Percentiles rank a stretch among this genome's conserved stretches.
phyloP scores from a whole-genome alignment of 2,329 filamentous ascomycete genomes.

The Trichophyton mentagrophytes region DNA sequence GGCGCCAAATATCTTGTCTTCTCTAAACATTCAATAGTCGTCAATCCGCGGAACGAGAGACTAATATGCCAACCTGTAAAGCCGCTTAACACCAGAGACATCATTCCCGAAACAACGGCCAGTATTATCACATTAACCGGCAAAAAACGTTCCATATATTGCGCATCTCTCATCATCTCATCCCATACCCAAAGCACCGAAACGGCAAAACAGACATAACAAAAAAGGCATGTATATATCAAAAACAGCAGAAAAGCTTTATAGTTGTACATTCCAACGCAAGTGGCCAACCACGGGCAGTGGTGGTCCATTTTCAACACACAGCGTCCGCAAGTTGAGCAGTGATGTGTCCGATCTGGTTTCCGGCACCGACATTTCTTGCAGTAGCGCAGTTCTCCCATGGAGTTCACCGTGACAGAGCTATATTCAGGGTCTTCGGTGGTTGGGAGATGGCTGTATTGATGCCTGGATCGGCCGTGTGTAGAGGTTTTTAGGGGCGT shows the following conservation, averaged over 20 bases:
- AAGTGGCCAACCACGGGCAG: constrained; percentile 94
- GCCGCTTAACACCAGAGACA: constrained; percentile 73
- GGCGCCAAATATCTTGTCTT: constrained; percentile 88
- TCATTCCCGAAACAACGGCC: constrained; percentile 76
- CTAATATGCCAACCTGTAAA: constrained; percentile 90
- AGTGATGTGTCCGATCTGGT: constrained; percentile 92
- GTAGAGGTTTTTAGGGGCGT: constrained; percentile 37
- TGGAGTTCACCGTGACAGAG: constrained; percentile 83
- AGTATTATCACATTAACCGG: constrained; percentile 87
- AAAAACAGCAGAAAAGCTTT: constrained; percentile 91
- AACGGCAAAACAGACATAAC: constrained; percentile 66
- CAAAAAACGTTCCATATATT: constrained; percentile 62
- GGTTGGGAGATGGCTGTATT: constrained; percentile 72
- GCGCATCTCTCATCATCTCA: constrained; percentile 59
- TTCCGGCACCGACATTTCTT: constrained; percentile 95
- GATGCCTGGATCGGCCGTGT: constrained; percentile 17
- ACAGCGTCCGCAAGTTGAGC: constrained; percentile 84
- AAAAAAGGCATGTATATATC: constrained; percentile 77
- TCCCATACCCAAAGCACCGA: constrained; percentile 71
- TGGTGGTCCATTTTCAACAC: constrained; percentile 99
- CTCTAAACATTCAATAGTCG: constrained; percentile 91
- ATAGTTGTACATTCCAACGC: constrained; percentile 86
- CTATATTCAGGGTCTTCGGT: constrained; percentile 50
- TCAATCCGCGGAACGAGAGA: constrained; percentile 65
- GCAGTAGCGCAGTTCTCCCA: constrained; percentile 77